phyloP scores from a whole-genome alignment of 2,329 filamentous ascomycete species.

The Magnaporthiopsis poae region DNA sequence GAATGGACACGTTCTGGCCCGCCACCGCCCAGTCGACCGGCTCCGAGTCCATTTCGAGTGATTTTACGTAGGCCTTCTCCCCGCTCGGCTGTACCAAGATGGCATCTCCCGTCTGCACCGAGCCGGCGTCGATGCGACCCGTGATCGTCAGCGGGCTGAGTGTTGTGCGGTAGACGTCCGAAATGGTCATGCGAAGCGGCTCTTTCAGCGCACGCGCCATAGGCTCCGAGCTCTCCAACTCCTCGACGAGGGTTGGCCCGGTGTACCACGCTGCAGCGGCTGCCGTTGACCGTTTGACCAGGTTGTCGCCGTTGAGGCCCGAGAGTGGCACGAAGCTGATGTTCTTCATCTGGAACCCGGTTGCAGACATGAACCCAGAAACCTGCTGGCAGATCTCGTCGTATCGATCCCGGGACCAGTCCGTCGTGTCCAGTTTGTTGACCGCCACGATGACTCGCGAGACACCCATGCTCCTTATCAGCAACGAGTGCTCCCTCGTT shows the following conservation, averaged over 20 bases:
- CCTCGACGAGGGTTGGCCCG: conserved; percentile 69
- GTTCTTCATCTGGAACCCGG: conserved; percentile 73
- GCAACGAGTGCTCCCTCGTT: conserved; percentile 82
- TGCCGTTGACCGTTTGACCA: conserved; percentile 50
- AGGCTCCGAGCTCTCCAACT: conserved; percentile 74
- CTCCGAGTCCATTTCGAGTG: conserved; percentile 65
- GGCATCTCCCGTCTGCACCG: conserved; percentile 72
- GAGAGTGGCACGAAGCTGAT: conserved; percentile 83
- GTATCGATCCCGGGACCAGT: conserved; percentile 75
- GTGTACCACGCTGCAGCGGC: conserved; percentile 65
- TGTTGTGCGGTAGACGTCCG: conserved; percentile 73
- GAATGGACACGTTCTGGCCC: conserved; percentile 78
- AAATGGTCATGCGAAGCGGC: conserved; percentile 76
- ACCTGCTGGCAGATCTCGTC: conserved; percentile 78
- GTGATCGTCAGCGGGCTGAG: conserved; percentile 76
- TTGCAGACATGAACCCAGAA: conserved; percentile 67
- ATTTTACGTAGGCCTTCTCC: conserved; percentile 72
- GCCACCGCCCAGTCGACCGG: conserved; percentile 81
- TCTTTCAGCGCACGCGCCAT: conserved; percentile 61
- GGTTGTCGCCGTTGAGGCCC: conserved; percentile 79
- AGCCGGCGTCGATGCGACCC: conserved; percentile 76
- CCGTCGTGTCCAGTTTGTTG: conserved; percentile 85
- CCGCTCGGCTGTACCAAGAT: conserved; percentile 71
- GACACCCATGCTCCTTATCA: conserved; percentile 84
- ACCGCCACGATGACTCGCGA: conserved; percentile 80